Base-by-base conservation (phyloP, 805 yeast genomes). In the Debaryomyces maramus region DNA sequence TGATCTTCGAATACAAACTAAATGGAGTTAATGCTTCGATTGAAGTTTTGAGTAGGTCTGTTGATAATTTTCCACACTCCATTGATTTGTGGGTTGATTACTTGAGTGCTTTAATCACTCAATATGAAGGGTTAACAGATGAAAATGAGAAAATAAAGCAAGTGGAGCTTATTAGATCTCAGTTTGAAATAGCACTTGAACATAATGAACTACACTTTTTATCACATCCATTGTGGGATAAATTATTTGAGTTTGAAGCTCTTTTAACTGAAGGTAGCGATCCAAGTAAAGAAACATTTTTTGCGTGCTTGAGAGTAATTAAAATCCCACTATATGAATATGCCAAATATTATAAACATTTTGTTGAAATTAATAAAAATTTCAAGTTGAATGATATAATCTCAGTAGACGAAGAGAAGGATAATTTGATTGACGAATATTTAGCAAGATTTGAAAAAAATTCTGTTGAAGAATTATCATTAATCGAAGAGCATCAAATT, bases 191-290 rank as follows among this genome's bases (percentile, higher is more conserved):
- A 0, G 91, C 83, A 0, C 55, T 75, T 3, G 46, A 51, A 4
- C 45, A 61, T 10, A 73, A 85, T 31, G 97, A 97, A 0, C 50
- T 62, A 23, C 86, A 89, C 43, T 93, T 87, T 60, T 65, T 83
- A 45, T 74, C 95, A 1, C 95, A 89, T 57, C 70, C 80, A 0
- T 63, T 90, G 35, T 91, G 97, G 98, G 95, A 89, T 57, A 70
- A 75, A 39, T 82, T 79, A 45, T 60, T 91, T 17, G 83, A 75
- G 28, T 85, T 80, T 65, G 84, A 80, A 50, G 58, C 66, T n/a
- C 50, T 56, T 11, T 34, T 52, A 5, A 63, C 63, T 18, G 41
- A 44, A 5, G 29, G 15, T 10, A 19, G 22, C n/a, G 30, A 61
- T 11, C 54, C 58, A 17, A 65, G 75, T 22, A 48, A 51, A 18